Conservation (phyloP, 2,329 filamentous ascomycete species). For the Phyllosticta ampelicida region DNA sequence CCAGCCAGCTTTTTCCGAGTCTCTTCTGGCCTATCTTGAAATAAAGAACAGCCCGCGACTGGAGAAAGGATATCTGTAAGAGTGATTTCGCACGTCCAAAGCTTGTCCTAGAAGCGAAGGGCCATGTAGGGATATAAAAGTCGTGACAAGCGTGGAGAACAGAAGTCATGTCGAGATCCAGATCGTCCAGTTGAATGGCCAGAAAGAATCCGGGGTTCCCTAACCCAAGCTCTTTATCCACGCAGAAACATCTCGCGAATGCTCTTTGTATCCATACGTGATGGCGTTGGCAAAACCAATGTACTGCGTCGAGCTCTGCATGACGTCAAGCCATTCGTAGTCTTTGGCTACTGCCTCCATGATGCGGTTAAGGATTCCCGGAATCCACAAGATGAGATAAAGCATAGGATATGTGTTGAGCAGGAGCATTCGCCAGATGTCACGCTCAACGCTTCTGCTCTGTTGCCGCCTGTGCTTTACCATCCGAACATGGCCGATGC, state of each 20-base stretch:
- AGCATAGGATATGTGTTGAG: conserved; percentile 25
- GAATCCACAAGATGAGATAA: conserved; percentile 26
- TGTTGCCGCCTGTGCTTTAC: conserved; percentile 10
- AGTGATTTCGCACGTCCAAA: too few species aligned
- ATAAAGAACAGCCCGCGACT: too few species aligned
- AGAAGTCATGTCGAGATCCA: background rate
- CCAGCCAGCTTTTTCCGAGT: too few species aligned
- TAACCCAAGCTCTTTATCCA: conserved; percentile 1
- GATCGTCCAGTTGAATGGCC: background rate
- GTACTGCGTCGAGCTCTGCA: conserved; percentile 18
- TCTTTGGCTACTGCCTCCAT: conserved; percentile 15
- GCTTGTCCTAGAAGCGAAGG: too few species aligned
- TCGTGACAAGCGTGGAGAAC: background rate
- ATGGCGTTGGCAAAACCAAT: conserved; percentile 17
- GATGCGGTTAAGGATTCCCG: conserved; percentile 21
- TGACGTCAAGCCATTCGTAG: conserved; percentile 11
- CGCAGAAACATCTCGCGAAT: conserved; percentile 4
- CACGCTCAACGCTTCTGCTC: conserved; percentile 13
- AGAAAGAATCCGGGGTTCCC: background rate
- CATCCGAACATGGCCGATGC: background rate
- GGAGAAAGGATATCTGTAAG: too few species aligned
- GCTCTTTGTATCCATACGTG: conserved; percentile 16
- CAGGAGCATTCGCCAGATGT: conserved; percentile 21
- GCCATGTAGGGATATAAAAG: background rate
- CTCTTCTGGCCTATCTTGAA: too few species aligned